Evolutionary conservation across 2,329 filamentous ascomycete genomes (phyloP).

Genomic region (Penicillium sp.): DNA sequence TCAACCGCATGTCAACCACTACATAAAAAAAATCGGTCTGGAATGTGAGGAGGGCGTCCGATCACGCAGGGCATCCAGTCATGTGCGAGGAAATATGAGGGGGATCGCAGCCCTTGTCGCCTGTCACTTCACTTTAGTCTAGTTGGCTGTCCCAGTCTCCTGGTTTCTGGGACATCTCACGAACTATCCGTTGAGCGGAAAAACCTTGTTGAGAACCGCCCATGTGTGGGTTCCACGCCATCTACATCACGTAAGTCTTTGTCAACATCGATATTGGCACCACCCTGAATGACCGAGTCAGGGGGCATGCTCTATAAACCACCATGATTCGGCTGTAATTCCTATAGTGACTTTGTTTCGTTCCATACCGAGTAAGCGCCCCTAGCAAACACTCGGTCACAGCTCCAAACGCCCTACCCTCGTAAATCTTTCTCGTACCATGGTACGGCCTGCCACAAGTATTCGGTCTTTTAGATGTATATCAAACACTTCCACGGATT

Average conservation of each 20-base stretch:
- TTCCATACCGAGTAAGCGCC: neutral
- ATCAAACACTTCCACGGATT: neutral
- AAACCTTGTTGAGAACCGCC: conserved; percentile 4
- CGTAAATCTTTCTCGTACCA: neutral
- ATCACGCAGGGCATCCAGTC: conserved; percentile 11
- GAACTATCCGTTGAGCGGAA: neutral
- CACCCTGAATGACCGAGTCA: neutral
- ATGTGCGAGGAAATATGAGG: conserved; percentile 4
- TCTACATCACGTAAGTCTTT: neutral
- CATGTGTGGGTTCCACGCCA: conserved; percentile 6
- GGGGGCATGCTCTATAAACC: neutral
- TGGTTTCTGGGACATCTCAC: conserved; percentile 15
- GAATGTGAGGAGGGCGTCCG: conserved; percentile 14
- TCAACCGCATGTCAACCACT: conserved; percentile 9
- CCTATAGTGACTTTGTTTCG: neutral
- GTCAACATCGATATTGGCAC: neutral
- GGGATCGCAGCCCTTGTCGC: conserved; percentile 1
- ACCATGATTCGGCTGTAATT: neutral
- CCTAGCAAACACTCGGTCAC: neutral
- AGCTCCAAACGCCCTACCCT: neutral
- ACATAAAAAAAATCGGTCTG: conserved; percentile 10
- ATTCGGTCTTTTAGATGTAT: neutral
- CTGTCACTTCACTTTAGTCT: conserved; percentile 16
- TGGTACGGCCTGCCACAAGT: neutral
- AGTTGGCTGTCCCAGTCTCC: conserved; percentile 12